Evolutionary conservation across 768 basidiomycete genomes (phyloP), one percentile per base, ranked within the genome.

Genomic region (Boletus edulis): DNA sequence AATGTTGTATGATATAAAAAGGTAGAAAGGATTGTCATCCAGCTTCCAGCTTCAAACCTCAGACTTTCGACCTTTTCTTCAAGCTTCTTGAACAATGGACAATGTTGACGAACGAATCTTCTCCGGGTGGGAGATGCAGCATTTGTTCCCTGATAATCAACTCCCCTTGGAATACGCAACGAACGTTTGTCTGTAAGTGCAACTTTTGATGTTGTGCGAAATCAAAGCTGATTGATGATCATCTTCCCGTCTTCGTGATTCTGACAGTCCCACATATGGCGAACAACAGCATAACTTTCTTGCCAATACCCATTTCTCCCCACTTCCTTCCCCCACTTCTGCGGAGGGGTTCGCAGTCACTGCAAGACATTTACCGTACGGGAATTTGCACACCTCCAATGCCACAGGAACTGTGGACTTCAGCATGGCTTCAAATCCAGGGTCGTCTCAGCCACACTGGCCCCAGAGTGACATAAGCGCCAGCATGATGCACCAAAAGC

Each of bases 101-200:
- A n/a, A 20, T 1, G 1, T 15, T 27, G 39, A 24, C 3, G 35
- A 43, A 14, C 35, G 38, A 41, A 5, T 27, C 17, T 42, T 46
- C 27, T 32, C 20, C 7, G 0, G 0, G 3, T 31, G 18, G n/a
- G 39, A 13, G 35, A n/a, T 10, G 3, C 11, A 41, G 11, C 42
- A 46, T 0, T 1, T 8, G 31, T 11, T 38, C 17, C 14, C 13
- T 11, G 31, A 44, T 31, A 9, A 41, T 46, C 53, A 51, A 38
- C 34, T 12, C 8, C 13, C 12, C 6, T 27, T 17, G 38, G 29
- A 8, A 7, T 17, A 32, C 35, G 5, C 17, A n/a, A 29, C 3
- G 17, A n/a, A 41, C 29, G 5, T 7, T 11, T 37, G 11, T 55
- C 7, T 12, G 63, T 64, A 17, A 0, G 63, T 51, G 10, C 11